Evolutionary conservation across 1,139 yeast species (phyloP).

Genomic region (Diutina ranongensis): DNA sequence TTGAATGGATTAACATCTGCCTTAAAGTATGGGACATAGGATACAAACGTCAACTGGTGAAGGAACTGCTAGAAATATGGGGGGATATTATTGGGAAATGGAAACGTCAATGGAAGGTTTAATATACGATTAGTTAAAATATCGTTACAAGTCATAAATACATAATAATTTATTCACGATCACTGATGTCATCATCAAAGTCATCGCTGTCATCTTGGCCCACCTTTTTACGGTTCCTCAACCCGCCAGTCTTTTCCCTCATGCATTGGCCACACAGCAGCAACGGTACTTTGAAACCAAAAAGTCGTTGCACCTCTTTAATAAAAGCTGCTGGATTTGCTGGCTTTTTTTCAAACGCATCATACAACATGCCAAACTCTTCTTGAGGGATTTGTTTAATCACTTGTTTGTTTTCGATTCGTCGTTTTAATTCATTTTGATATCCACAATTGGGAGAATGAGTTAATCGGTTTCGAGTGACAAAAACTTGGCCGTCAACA

Average conservation of each 20-base stretch:
- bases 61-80: not conserved
- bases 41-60: not conserved
- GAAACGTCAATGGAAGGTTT: too few relatives aligned
- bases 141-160: not conserved
- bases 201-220: not conserved
- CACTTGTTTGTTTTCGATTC: not conserved
- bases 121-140: too few relatives aligned
- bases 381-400: conserved; percentile 1
- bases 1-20: not conserved
- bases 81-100: not conserved
- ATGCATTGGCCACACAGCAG: not conserved
- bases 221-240: not conserved
- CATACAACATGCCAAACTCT: conserved; percentile 1
- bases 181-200: not conserved
- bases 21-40: not conserved
- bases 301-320: not conserved
- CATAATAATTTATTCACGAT: not conserved
- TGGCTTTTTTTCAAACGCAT: not conserved
- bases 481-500: not conserved
- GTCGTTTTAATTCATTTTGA: not conserved
- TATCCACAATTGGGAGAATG: not conserved
- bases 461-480: not conserved
- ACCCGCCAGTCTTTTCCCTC: not conserved
- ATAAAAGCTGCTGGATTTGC: not conserved
- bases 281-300: not conserved